Conservation (phyloP, 1,139 yeast species). For the Saccharomycopsis hybrid region DNA sequence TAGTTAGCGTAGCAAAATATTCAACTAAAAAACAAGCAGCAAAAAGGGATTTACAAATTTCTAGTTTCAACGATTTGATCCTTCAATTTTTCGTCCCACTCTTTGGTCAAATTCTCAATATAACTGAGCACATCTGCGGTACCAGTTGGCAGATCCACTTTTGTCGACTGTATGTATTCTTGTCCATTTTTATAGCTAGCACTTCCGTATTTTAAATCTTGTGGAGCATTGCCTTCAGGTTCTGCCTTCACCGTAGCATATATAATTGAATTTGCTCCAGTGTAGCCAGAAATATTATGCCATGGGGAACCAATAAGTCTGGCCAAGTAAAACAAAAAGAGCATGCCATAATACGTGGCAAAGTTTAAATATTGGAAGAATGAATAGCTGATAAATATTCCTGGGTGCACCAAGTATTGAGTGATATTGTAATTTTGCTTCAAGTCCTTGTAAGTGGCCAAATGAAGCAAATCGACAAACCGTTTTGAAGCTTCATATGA, state of each 20-base stretch:
- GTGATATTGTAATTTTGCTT: constrained; percentile 42
- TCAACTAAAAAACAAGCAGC: too few species aligned
- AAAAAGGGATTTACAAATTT: too few species aligned
- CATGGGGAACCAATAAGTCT: constrained; percentile 76
- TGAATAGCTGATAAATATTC: constrained; percentile 82
- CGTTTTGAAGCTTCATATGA: constrained; percentile 94
- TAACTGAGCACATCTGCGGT: constrained; percentile 56
- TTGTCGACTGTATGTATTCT: constrained; percentile 51
- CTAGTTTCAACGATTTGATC: constrained; percentile 63
- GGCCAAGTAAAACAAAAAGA: constrained; percentile 75
- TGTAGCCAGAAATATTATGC: constrained; percentile 84
- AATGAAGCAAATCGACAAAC: constrained; percentile 74
- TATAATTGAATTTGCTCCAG: constrained; percentile 82
- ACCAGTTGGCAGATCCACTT: constrained; percentile 53
- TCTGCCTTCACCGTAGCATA: constrained; percentile 48
- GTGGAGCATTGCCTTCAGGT: constrained; percentile 37
- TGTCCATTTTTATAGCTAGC: constrained; percentile 57
- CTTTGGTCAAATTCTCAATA: constrained; percentile 44
- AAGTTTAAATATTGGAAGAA: constrained; percentile 70
- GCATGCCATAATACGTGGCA: constrained; percentile 80
- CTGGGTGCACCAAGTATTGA: constrained; percentile 87
- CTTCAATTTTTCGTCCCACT: constrained; percentile 66
- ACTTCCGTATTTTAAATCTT: constrained; percentile 66
- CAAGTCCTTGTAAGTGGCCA: constrained; percentile 54
- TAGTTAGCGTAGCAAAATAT: too few species aligned